phyloP scores from a whole-genome alignment of 2,329 filamentous ascomycete species.

The Capronia coronata region DNA sequence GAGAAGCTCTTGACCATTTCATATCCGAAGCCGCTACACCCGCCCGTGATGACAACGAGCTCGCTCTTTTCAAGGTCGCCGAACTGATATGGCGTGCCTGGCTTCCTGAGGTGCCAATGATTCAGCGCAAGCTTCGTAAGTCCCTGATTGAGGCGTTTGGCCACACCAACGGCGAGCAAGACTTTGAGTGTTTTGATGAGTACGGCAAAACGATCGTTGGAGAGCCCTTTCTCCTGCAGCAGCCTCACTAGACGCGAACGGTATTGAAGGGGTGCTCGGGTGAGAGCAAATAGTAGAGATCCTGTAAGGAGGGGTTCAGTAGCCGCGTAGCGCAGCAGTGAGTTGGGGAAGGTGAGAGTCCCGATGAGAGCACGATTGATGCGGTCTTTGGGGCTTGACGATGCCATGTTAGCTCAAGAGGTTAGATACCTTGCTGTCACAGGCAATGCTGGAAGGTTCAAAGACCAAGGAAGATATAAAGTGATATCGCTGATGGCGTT shows the following conservation, averaged over 20 bases:
- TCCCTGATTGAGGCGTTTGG: constrained; percentile 46
- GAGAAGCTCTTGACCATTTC: constrained; percentile 60
- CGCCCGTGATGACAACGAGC: constrained; percentile 47
- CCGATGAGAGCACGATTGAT: constrained; percentile 3
- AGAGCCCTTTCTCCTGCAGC: constrained; percentile 9
- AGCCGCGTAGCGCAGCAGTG: constrained; percentile 9
- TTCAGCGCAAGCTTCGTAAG: constrained; percentile 46
- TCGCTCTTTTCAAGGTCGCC: constrained; percentile 35
- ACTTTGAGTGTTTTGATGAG: constrained; percentile 34
- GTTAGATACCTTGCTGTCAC: too few species aligned
- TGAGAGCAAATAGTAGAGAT: constrained; percentile 20
- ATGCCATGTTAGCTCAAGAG: constrained; percentile 6
- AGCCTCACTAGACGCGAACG: constrained; percentile 15
- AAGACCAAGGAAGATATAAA: too few species aligned
- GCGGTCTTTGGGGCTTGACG: constrained; percentile 12
- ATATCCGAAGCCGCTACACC: constrained; percentile 66
- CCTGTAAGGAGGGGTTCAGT: constrained; percentile 24
- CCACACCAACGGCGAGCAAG: constrained; percentile 49
- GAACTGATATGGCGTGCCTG: constrained; percentile 28
- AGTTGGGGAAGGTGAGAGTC: constrained; percentile 15
- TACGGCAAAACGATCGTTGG: constrained; percentile 8
- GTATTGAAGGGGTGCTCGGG: constrained; percentile 18
- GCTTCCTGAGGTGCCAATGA: constrained; percentile 35
- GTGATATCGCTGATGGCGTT: too few species aligned
- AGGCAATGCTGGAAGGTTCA: neutral